Conservation (phyloP, 208 protist genomes). For the Trypanosoma conorhini region DNA sequence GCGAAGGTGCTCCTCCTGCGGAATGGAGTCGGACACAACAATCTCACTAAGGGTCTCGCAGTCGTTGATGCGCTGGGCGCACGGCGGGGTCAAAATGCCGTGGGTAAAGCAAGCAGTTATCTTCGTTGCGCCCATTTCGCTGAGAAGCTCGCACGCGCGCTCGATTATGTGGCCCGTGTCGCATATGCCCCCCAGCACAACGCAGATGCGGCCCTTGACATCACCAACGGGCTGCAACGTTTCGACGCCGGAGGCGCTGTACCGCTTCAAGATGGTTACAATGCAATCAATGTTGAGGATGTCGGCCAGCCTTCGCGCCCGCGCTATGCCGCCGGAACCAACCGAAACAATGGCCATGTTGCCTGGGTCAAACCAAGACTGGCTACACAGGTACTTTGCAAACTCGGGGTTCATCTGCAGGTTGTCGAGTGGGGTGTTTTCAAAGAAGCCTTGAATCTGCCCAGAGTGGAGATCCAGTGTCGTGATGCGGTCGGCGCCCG, state of each 20-base stretch:
- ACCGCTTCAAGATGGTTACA: slow-evolving; percentile 95
- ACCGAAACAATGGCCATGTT: slow-evolving; percentile 94
- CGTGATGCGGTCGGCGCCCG: slow-evolving; percentile 91
- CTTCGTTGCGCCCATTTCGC: slow-evolving; percentile 86
- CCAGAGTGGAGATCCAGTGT: slow-evolving; percentile 94
- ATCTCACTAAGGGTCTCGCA: slow-evolving; percentile 86
- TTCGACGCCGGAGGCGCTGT: slow-evolving; percentile 78
- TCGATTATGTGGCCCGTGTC: slow-evolving; percentile 95
- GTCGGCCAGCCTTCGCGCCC: slow-evolving; percentile 90
- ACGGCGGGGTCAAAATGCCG: slow-evolving; percentile 91
- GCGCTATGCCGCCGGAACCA: slow-evolving; percentile 94
- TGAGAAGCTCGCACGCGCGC: slow-evolving; percentile 92
- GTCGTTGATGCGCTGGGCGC: slow-evolving; percentile 85
- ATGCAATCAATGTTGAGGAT: slow-evolving; percentile 86
- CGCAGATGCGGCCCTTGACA: slow-evolving; percentile 89
- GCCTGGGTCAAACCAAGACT: slow-evolving; percentile 75
- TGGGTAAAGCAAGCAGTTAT: slow-evolving; percentile 95
- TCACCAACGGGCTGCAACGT: slow-evolving; percentile 95
- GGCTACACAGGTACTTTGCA: slow-evolving; percentile 59
- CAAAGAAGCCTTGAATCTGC: slow-evolving; percentile 97
- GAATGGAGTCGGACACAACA: slow-evolving; percentile 94
- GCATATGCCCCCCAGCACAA: slow-evolving; percentile 97
- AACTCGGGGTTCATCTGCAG: slow-evolving; percentile 87
- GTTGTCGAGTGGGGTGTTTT: slow-evolving; percentile 93
- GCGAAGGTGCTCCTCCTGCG: slow-evolving; percentile 78